Evolutionary conservation across 169 alveolate species (phyloP), one percentile per base, ranked within the genome.

Genomic region (Plasmodium vivax): DNA sequence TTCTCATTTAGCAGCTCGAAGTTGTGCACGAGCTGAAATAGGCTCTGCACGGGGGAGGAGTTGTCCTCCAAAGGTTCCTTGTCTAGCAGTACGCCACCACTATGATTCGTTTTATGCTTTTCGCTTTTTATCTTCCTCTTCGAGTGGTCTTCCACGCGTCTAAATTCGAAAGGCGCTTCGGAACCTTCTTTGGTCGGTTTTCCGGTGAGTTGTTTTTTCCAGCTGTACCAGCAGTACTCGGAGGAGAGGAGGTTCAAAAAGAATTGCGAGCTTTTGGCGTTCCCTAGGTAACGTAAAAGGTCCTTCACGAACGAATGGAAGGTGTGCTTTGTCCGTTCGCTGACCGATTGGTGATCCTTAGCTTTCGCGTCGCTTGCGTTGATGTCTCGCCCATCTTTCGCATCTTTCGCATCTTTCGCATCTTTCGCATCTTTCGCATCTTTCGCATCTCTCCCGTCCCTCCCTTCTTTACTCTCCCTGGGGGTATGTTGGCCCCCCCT

Each of bases 141-240:
- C 3, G 62, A 62, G 47, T 30, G 68, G 30, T 75, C 45, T 68
- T 68, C 77, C 32, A 74, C 1, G 51, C 27, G 43, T 7, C 19
- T 45, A 71, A 85, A 85, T 85, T 85, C 72, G 41, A 85, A 75
- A 56, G 27, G 30, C 7, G 80, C 2, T 54, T 85, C 81, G 2
- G n/a, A 45, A 16, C 10, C 36, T 34, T 85, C 93, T 38, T 27
- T 74, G 3, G 34, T 54, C 38, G 27, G 45, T 10, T 85, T 85
- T 12, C 51, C 34, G 8, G 68, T 72, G 47, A 85, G 47, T 19
- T 85, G 85, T 56, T 85, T 85, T 34, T 85, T 85, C 93, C 93
- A 85, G 3, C 10, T 56, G 56, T 85, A 85, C 93, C 93, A 85
- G 34, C 87, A 75, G 71, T 85, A 74, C 47, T 85, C 93, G 6